A percentile compares a stretch with the other conserved stretches of the same genome.
Conservation (phyloP, 768 basidiomycete genomes). For the Sporobolomyces phaffii region DNA sequence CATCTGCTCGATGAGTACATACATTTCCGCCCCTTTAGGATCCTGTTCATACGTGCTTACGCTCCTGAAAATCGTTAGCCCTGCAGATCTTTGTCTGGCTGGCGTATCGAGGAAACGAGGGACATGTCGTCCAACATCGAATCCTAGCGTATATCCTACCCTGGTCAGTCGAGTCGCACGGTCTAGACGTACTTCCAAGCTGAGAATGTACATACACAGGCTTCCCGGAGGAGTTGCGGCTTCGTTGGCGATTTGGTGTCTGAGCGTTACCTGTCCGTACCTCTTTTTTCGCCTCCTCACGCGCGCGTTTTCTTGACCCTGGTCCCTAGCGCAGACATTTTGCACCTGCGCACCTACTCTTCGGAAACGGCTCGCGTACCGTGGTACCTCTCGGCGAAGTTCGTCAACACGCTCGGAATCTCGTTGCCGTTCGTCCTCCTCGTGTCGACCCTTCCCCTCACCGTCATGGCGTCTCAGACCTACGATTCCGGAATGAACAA, state of each 20-base stretch:
- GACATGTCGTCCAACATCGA: neutral
- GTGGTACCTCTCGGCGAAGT: neutral
- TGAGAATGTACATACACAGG: neutral
- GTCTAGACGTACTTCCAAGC: too few relatives aligned
- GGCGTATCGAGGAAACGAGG: neutral
- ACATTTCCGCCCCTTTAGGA: neutral
- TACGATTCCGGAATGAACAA: neutral
- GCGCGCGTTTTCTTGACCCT: neutral
- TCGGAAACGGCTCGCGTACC: neutral
- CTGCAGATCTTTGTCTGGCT: conserved; percentile 7
- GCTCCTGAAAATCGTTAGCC: neutral
- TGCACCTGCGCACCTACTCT: conserved; percentile 3
- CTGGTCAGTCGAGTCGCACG: neutral
- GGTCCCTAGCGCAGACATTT: neutral
- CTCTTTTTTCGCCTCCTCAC: neutral
- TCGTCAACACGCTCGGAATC: neutral
- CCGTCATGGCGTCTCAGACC: neutral
- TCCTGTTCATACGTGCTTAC: neutral
- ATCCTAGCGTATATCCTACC: neutral
- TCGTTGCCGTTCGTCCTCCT: neutral
- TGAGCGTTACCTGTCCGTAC: neutral
- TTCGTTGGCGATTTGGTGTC: neutral
- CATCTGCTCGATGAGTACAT: neutral
- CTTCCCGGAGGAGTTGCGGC: conserved; percentile 3
- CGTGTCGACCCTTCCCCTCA: neutral